A percentile compares a stretch with the other conserved stretches of the same genome.
These are phyloP conservation scores for Coelastrella sp. DNA, from an alignment of 139 green algal genomes.

Conservation along the genomic window DNA sequence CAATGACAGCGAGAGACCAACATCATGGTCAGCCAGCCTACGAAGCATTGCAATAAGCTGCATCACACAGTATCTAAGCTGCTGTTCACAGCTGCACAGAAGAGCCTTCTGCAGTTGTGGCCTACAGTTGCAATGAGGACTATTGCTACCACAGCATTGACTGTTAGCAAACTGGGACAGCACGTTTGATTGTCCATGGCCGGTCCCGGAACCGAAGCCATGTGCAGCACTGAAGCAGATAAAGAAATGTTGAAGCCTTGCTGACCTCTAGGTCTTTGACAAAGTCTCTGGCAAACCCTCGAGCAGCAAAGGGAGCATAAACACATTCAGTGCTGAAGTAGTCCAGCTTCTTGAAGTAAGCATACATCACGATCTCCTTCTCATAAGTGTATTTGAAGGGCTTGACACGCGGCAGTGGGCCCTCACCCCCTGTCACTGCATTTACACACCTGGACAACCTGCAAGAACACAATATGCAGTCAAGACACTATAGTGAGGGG, in stretches of 20 bases:
- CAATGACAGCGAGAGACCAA: background rate
- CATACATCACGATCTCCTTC: constrained; percentile 99
- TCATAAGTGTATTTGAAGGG: constrained; percentile 97
- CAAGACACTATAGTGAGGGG: too few relatives aligned
- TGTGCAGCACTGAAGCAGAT: background rate
- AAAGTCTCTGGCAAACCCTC: constrained; percentile 92
- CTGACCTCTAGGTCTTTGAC: constrained; percentile 95
- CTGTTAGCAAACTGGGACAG: too few relatives aligned
- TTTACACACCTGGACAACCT: constrained; percentile 86
- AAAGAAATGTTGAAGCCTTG: background rate
- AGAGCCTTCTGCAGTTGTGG: too few relatives aligned
- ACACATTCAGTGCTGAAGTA: constrained; percentile 98
- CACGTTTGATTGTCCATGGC: too few relatives aligned
- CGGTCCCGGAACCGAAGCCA: background rate
- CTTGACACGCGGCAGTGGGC: constrained; percentile 91
- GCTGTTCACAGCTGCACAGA: too few relatives aligned
- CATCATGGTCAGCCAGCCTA: too few relatives aligned
- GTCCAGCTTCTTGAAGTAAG: constrained; percentile 98
- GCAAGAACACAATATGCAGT: too few relatives aligned
- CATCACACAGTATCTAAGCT: too few relatives aligned
- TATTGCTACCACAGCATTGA: too few relatives aligned
- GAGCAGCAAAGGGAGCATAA: constrained; percentile 94
- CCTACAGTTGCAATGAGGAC: too few relatives aligned
- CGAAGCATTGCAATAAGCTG: too few relatives aligned
- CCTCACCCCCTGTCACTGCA: constrained; percentile 87